These are phyloP conservation scores for Yamagishiella unicocca DNA, from an alignment of 139 green algal species.

Conservation along the genomic window DNA sequence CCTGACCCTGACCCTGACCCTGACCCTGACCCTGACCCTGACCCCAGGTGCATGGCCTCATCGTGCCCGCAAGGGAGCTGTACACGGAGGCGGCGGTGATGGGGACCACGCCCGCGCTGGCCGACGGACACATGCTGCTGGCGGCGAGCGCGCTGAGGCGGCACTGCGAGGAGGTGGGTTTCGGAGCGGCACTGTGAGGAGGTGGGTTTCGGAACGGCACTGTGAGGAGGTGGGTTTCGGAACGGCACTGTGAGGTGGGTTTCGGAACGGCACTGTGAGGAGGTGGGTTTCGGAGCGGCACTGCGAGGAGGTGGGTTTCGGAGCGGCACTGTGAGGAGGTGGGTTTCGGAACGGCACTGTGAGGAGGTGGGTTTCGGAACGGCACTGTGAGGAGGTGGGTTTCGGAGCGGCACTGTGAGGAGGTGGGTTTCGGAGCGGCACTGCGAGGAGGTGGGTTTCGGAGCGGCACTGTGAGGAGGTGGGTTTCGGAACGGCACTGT, in stretches of 20 bases:
- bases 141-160: conserved; percentile 14
- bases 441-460: no score
- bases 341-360: no score
- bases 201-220: neutral
- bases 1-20: neutral
- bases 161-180: conserved; percentile 3
- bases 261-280: neutral
- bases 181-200: neutral
- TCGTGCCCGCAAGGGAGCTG: neutral
- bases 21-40: neutral
- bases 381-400: no score
- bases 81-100: neutral
- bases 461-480: no score
- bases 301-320: no score
- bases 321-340: no score
- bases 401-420: no score
- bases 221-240: neutral
- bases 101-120: conserved; percentile 4
- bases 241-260: neutral
- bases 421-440: no score
- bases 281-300: neutral
- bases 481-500: no score
- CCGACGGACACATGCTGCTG: conserved; percentile 28
- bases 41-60: neutral
- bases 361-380: no score